Evolutionary conservation across 2,329 filamentous ascomycete genomes (phyloP).

Genomic region (Ascocoryne sarcoides): DNA sequence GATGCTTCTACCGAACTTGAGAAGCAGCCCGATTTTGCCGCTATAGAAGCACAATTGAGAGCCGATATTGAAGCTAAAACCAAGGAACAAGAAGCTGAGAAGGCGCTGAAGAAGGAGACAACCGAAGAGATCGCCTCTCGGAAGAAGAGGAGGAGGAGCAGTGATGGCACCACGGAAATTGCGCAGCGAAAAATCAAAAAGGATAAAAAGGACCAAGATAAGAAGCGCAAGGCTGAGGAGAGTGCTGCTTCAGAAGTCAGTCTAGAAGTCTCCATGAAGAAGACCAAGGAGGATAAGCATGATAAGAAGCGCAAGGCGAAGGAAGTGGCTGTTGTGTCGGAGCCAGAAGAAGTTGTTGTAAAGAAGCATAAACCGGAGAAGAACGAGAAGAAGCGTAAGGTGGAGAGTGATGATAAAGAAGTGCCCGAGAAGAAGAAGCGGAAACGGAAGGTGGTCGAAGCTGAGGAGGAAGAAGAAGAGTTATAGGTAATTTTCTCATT

Average conservation of each 20-base stretch:
- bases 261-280: constrained; percentile 2
- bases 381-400: constrained; percentile 11
- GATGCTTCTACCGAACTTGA: too few species aligned
- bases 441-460: constrained; percentile 1
- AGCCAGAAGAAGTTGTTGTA: background rate
- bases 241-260: background rate
- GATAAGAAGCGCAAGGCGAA: constrained; percentile 1
- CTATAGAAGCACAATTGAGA: constrained; percentile 15
- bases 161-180: constrained; percentile 6
- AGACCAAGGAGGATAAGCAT: constrained; percentile 4
- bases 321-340: background rate
- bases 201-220: constrained; percentile 10
- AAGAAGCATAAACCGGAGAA: constrained; percentile 2
- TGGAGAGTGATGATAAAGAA: constrained; percentile 3
- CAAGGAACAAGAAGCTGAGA: constrained; percentile 9
- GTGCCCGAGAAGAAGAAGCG: constrained; percentile 7
- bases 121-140: constrained; percentile 3
- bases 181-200: constrained; percentile 13
- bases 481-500: background rate
- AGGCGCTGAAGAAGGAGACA: constrained; percentile 1
- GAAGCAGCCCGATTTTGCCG: constrained; percentile 7
- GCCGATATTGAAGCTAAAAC: constrained; percentile 18
- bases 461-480: background rate
- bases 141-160: constrained; percentile 13
- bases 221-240: constrained; percentile 4